phyloP scores from a whole-genome alignment of 345 rosid genomes.

The Pugionium cornutum region DNA sequence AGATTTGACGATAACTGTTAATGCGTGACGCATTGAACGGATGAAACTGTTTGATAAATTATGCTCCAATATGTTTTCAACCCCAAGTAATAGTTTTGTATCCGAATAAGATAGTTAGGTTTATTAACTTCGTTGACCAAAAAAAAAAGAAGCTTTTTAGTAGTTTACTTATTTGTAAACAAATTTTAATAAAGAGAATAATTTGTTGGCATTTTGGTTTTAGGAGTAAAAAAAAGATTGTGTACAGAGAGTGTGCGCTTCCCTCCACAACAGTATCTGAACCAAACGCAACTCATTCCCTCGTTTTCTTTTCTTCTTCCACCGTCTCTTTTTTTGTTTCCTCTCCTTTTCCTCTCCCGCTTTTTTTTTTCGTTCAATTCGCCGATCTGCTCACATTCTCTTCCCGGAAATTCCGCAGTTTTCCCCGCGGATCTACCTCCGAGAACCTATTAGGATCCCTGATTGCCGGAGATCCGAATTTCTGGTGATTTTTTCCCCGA shows the following conservation, averaged over 20 bases:
- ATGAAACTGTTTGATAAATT: too few relatives aligned
- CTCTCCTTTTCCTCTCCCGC: constrained; percentile 45
- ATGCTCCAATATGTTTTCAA: too few relatives aligned
- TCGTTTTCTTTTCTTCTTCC: constrained; percentile 54
- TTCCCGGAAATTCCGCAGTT: constrained; percentile 28
- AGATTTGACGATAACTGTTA: too few relatives aligned
- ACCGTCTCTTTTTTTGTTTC: constrained; percentile 47
- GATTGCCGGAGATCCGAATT: constrained; percentile 21
- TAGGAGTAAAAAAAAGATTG: too few relatives aligned
- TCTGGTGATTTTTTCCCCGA: not conserved
- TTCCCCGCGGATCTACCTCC: constrained; percentile 28
- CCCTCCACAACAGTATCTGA: constrained; percentile 46
- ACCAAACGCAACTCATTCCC: constrained; percentile 72
- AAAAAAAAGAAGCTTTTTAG: not conserved
- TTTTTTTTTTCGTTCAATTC: constrained; percentile 38
- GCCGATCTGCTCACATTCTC: constrained; percentile 48
- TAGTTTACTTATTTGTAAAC: not conserved
- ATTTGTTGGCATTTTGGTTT: too few relatives aligned
- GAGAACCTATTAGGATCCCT: constrained; percentile 24
- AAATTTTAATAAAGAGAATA: too few relatives aligned
- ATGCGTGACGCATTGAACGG: too few relatives aligned
- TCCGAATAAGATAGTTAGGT: too few relatives aligned
- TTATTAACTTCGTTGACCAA: not conserved
- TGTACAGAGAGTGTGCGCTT: too few relatives aligned
- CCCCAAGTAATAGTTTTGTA: too few relatives aligned